Conservation (phyloP, 2,329 filamentous ascomycete genomes). For the Colletotrichum orchidophilum region DNA sequence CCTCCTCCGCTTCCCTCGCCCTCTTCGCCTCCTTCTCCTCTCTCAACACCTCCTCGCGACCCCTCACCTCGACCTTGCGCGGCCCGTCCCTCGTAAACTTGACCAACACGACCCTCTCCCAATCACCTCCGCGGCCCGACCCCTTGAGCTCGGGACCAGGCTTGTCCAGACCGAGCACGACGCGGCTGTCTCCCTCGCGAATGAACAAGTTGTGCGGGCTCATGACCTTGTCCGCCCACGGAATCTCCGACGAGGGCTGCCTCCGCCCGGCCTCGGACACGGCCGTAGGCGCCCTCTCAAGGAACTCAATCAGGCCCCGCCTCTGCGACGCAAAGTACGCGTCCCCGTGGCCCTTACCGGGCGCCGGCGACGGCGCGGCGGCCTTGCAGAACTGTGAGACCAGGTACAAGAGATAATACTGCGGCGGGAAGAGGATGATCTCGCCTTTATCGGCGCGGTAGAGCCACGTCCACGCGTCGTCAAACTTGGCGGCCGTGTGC, state of each 20-base stretch:
- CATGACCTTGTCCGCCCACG: slow-evolving; percentile 71
- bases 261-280: slow-evolving; percentile 48
- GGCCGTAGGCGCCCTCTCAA: slow-evolving; percentile 55
- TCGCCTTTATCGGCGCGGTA: slow-evolving; percentile 67
- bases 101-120: slow-evolving; percentile 67
- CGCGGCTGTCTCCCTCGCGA: slow-evolving; percentile 53
- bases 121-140: slow-evolving; percentile 62
- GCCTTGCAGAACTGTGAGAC: slow-evolving; percentile 62
- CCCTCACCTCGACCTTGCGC: slow-evolving; percentile 61
- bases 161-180: slow-evolving; percentile 66
- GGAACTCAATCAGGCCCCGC: slow-evolving; percentile 61
- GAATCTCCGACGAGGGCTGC: slow-evolving; percentile 55
- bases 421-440: slow-evolving; percentile 90
- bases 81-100: slow-evolving; percentile 62
- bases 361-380: slow-evolving; percentile 38
- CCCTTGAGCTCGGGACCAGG: slow-evolving; percentile 64
- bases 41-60: slow-evolving; percentile 57
- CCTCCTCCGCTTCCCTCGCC: slow-evolving; percentile 25
- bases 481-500: slow-evolving; percentile 81
- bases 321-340: slow-evolving; percentile 59
- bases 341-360: slow-evolving; percentile 36
- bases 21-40: slow-evolving; percentile 51
- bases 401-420: slow-evolving; percentile 77
- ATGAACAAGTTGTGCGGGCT: slow-evolving; percentile 60
- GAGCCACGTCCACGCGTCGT: slow-evolving; percentile 76